A percentile compares a stretch with the other conserved stretches of the same genome.
Conservation (phyloP, 345 rosid species). For the Crucihimalaya himalaica region DNA sequence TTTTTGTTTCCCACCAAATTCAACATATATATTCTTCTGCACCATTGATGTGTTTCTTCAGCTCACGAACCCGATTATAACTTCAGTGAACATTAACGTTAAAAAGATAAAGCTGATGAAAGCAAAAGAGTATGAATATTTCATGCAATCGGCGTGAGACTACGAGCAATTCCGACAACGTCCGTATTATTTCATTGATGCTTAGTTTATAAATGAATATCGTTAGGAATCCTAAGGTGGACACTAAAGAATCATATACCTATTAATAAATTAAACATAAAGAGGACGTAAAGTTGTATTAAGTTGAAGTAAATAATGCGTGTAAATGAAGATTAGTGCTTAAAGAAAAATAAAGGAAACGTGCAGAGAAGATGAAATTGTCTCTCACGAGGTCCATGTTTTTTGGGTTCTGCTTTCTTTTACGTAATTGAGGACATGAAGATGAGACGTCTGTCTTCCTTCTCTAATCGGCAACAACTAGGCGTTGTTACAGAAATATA, state of each 20-base stretch:
- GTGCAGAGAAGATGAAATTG: constrained; percentile 24
- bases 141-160: too few species aligned
- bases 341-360: background rate
- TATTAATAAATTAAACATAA: background rate
- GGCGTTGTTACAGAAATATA: background rate
- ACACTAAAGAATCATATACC: background rate
- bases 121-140: too few species aligned
- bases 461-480: constrained; percentile 14
- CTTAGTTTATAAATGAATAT: background rate
- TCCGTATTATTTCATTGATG: too few species aligned
- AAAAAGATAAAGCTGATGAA: too few species aligned
- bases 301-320: constrained; percentile 21
- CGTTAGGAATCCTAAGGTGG: background rate
- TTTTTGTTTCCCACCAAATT: too few species aligned
- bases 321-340: constrained; percentile 5
- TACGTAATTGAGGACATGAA: constrained; percentile 19
- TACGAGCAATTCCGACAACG: too few species aligned
- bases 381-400: constrained; percentile 38
- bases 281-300: background rate
- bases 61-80: too few species aligned
- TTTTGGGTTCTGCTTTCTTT: constrained; percentile 29
- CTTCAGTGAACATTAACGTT: too few species aligned
- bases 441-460: constrained; percentile 9
- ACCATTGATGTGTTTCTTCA: too few species aligned
- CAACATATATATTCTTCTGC: too few species aligned